Percentiles rank a stretch among this genome's conserved stretches.
Evolutionary conservation across 2,329 filamentous ascomycete genomes (phyloP).

Genomic region (Nakataea oryzae): DNA sequence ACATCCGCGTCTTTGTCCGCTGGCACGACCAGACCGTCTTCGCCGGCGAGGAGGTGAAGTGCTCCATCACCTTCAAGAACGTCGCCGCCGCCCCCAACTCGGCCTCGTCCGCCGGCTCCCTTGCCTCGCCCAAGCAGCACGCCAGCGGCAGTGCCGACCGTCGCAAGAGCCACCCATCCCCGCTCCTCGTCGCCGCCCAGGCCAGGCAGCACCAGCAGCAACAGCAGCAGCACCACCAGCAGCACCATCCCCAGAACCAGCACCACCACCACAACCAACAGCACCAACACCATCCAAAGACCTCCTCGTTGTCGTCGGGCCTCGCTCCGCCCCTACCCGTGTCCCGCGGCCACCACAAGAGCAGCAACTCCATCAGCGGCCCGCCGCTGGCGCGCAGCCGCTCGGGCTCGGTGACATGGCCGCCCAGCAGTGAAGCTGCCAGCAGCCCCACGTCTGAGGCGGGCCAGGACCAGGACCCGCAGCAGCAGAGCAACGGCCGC

Average conservation of each 20-base stretch:
- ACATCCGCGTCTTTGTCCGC: constrained; percentile 90
- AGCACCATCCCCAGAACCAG: constrained; percentile 10
- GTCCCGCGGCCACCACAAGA: constrained; percentile 8
- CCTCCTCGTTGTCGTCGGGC: neutral
- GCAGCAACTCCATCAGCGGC: constrained; percentile 11
- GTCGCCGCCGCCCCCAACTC: constrained; percentile 38
- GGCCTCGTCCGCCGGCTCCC: constrained; percentile 4
- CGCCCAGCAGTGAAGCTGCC: neutral
- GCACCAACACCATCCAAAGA: constrained; percentile 1
- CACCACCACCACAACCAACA: constrained; percentile 3
- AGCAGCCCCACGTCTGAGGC: neutral
- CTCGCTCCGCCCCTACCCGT: constrained; percentile 5
- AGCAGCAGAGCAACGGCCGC: constrained; percentile 28
- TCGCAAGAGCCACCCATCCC: constrained; percentile 7
- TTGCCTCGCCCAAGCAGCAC: constrained; percentile 8
- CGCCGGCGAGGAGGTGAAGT: constrained; percentile 90
- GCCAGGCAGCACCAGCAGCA: constrained; percentile 3
- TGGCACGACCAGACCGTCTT: constrained; percentile 95
- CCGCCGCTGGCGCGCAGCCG: constrained; percentile 1
- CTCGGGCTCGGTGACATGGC: constrained; percentile 1
- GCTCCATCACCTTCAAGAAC: constrained; percentile 94
- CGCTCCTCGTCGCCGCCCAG: constrained; percentile 12
- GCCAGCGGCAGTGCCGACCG: constrained; percentile 15
- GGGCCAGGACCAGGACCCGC: neutral
- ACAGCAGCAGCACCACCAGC: constrained; percentile 7